phyloP scores from a whole-genome alignment of 768 basidiomycete species.

The Kwoniella newhampshirensis region DNA sequence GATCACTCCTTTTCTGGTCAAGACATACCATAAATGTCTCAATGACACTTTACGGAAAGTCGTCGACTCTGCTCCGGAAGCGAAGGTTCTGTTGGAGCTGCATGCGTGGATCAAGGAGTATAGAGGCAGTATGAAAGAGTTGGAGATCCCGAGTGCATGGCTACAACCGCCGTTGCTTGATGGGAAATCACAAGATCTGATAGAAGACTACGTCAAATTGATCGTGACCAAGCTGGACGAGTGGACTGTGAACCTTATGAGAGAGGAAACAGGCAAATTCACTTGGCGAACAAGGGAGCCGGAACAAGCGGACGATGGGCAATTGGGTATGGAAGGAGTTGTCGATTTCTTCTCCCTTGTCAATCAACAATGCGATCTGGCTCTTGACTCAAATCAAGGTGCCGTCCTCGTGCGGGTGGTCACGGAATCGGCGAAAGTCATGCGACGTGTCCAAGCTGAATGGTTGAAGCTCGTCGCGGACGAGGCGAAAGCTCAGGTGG shows the following conservation, averaged over 20 bases:
- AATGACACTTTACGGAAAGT: slow-evolving; percentile 71
- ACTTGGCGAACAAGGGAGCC: slow-evolving; percentile 77
- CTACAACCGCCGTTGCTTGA: slow-evolving; percentile 88
- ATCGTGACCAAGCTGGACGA: slow-evolving; percentile 95
- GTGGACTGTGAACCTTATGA: slow-evolving; percentile 93
- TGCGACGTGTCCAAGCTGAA: slow-evolving; percentile 80
- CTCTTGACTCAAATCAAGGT: slow-evolving; percentile 92
- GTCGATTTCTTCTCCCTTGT: slow-evolving; percentile 98
- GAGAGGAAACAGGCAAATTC: slow-evolving; percentile 82
- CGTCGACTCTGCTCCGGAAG: slow-evolving; percentile 73
- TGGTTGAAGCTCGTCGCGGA: slow-evolving; percentile 80
- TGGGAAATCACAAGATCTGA: slow-evolving; percentile 86
- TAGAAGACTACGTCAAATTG: slow-evolving; percentile 91
- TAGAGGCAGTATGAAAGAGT: slow-evolving; percentile 89
- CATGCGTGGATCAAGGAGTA: slow-evolving; percentile 97
- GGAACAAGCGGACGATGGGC: slow-evolving; percentile 81
- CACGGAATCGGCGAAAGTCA: slow-evolving; percentile 80
- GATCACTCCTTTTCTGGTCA: slow-evolving; percentile 75
- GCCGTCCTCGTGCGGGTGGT: slow-evolving; percentile 88
- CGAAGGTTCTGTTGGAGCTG: slow-evolving; percentile 78
- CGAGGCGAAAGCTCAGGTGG: slow-evolving; percentile 82
- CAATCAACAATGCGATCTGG: slow-evolving; percentile 84
- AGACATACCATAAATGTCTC: slow-evolving; percentile 84
- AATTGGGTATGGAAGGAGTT: slow-evolving; percentile 87
- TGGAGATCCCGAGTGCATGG: slow-evolving; percentile 75